These are phyloP conservation scores for Tagetes erecta DNA, from an alignment of 129 eudicot species.

Conservation along the genomic window DNA sequence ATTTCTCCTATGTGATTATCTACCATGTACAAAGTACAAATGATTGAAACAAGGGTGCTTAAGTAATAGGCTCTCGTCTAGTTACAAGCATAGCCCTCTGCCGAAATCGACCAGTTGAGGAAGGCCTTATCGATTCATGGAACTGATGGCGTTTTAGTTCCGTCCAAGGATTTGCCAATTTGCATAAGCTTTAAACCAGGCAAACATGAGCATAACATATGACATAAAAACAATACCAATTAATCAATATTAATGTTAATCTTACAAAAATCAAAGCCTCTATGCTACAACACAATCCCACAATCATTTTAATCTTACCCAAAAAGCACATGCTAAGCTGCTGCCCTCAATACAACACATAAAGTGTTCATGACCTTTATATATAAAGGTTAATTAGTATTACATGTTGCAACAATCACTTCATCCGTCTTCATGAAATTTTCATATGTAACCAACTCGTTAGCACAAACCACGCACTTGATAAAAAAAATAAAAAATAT, in stretches of 20 bases:
- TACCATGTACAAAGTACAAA: too few relatives aligned
- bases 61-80: too few relatives aligned
- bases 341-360: neutral
- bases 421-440: neutral
- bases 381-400: conserved; percentile 3
- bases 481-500: neutral
- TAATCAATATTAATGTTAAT: neutral
- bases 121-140: too few relatives aligned
- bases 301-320: neutral
- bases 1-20: too few relatives aligned
- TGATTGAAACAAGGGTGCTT: too few relatives aligned
- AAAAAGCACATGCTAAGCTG: neutral
- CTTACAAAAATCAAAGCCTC: conserved; percentile 9
- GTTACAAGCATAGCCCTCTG: too few relatives aligned
- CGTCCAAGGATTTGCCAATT: too few relatives aligned
- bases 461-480: neutral
- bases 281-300: conserved; percentile 6
- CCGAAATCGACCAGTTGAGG: too few relatives aligned
- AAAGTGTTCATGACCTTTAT: conserved; percentile 1
- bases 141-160: too few relatives aligned
- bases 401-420: neutral
- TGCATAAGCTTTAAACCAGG: neutral
- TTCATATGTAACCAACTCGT: neutral
- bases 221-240: neutral
- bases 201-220: too few relatives aligned